Evolutionary conservation across 306 rosid species (phyloP).

Genomic region (Psophocarpus tetragonolobus): DNA sequence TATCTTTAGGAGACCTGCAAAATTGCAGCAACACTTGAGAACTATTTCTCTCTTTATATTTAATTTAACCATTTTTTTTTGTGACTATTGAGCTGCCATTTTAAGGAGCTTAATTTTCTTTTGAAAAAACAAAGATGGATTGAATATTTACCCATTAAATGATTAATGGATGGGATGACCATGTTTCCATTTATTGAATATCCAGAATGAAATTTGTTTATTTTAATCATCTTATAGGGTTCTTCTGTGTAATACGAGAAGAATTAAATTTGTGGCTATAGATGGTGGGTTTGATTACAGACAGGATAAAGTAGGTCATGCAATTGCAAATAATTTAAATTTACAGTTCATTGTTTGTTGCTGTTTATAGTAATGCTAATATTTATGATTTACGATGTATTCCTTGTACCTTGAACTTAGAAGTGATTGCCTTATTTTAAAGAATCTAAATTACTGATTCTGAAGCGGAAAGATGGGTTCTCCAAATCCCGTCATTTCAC

Average conservation of each 20-base stretch:
- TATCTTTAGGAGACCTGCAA: background rate
- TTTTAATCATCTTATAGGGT: background rate
- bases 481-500: background rate
- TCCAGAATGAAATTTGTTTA: background rate
- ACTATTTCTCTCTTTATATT: background rate
- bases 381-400: background rate
- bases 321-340: background rate
- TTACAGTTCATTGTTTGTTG: background rate
- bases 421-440: conserved; percentile 1
- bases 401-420: background rate
- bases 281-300: background rate
- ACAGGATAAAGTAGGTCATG: conserved; percentile 1
- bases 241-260: background rate
- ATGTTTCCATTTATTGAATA: background rate
- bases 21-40: background rate
- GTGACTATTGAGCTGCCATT: background rate
- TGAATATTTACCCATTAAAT: background rate
- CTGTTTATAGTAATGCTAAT: background rate
- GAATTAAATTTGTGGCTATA: background rate
- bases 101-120: background rate
- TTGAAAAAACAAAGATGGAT: background rate
- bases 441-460: background rate
- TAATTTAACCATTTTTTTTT: background rate
- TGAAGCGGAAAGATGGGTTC: conserved; percentile 11
- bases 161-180: background rate